Conservation (phyloP, 225 moss, liverwort and hornwort species). For the Sphagnum contortum region DNA sequence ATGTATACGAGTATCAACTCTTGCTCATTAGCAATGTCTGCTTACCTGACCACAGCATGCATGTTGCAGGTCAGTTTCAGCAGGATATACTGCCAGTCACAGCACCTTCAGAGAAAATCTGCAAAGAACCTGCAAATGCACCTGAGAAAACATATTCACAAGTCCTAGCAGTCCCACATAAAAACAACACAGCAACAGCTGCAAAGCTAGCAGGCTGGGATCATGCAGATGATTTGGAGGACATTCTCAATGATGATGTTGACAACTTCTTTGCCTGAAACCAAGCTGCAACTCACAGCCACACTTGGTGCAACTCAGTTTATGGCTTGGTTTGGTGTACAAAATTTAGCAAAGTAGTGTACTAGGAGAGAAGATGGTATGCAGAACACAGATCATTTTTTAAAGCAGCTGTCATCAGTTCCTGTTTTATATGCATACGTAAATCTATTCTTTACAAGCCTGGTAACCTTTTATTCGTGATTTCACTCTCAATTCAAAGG, state of each 20-base stretch:
- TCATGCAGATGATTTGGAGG: constrained; percentile 36
- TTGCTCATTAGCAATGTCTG: neutral
- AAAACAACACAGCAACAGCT: constrained; percentile 6
- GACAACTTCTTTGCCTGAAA: constrained; percentile 29
- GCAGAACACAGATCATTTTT: too few relatives aligned
- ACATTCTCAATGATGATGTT: constrained; percentile 35
- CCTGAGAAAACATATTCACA: too few relatives aligned
- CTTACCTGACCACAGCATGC: neutral
- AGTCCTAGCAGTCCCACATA: neutral
- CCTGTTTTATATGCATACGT: too few relatives aligned
- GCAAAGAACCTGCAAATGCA: neutral
- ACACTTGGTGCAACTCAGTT: too few relatives aligned
- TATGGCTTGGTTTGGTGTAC: too few relatives aligned
- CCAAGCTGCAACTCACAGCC: neutral
- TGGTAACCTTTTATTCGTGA: too few relatives aligned
- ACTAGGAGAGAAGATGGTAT: too few relatives aligned
- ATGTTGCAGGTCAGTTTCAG: neutral
- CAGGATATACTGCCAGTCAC: neutral
- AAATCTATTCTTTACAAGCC: too few relatives aligned
- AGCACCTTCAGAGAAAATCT: neutral
- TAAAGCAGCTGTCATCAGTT: too few relatives aligned
- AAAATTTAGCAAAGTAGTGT: too few relatives aligned
- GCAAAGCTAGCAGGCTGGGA: constrained; percentile 45
- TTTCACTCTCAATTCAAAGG: too few relatives aligned
- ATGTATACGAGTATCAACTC: too few relatives aligned